Evolutionary conservation across 2,329 filamentous ascomycete genomes (phyloP).

Genomic region (Cytospora mali): DNA sequence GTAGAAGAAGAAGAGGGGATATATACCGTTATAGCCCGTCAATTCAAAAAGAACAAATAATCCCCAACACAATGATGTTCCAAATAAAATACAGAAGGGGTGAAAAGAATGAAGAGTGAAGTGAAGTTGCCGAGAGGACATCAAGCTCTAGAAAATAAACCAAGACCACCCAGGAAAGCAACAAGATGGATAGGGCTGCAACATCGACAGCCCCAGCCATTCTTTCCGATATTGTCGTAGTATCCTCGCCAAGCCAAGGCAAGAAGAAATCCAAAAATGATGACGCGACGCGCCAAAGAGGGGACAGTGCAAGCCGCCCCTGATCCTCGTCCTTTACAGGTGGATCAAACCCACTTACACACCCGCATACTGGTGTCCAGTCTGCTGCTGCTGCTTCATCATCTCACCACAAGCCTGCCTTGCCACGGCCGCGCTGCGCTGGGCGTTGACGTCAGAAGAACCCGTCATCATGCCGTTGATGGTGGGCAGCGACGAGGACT

Average conservation of each 20-base stretch:
- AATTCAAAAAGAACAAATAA: not conserved
- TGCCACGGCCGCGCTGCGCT: slow-evolving; percentile 41
- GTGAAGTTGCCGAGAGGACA: not conserved
- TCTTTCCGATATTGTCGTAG: not conserved
- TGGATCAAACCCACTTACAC: not conserved
- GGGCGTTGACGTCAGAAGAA: slow-evolving; percentile 29
- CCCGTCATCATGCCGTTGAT: slow-evolving; percentile 29
- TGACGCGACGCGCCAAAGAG: not conserved
- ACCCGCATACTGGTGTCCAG: slow-evolving; percentile 8
- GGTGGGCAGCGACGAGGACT: slow-evolving; percentile 27
- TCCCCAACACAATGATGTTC: not conserved
- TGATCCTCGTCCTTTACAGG: too few relatives aligned
- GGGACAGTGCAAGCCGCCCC: too few relatives aligned
- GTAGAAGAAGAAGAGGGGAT: not conserved
- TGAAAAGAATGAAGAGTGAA: slow-evolving; percentile 1
- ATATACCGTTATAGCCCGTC: not conserved
- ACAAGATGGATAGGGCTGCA: slow-evolving; percentile 10
- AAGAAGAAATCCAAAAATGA: not conserved
- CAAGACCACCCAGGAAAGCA: not conserved
- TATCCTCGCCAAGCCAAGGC: not conserved
- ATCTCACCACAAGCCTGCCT: slow-evolving; percentile 43
- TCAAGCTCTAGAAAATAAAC: not conserved
- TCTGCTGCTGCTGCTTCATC: slow-evolving; percentile 31
- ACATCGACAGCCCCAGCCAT: slow-evolving; percentile 5
- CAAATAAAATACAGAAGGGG: not conserved